These are phyloP conservation scores for Typha latifolia DNA, from an alignment of 176 grass and related monocot species.

Conservation along the genomic window DNA sequence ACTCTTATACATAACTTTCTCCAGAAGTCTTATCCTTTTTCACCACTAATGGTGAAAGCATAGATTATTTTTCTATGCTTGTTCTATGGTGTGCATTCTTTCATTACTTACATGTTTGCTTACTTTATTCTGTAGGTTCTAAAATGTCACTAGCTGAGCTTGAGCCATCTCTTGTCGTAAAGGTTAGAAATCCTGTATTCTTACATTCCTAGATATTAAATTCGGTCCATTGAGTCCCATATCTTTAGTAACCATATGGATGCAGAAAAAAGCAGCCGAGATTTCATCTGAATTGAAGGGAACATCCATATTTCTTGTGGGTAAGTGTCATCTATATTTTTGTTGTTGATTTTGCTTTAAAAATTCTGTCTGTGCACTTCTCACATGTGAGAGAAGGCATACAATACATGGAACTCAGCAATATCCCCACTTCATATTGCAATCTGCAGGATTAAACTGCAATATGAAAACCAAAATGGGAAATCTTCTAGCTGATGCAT, in stretches of 20 bases:
- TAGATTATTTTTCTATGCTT: neutral
- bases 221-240: neutral
- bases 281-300: slow-evolving; percentile 27
- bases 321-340: slow-evolving; percentile 14
- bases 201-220: neutral
- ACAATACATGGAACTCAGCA: neutral
- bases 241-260: slow-evolving; percentile 9
- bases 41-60: neutral
- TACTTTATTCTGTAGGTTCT: neutral
- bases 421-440: neutral
- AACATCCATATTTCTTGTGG: slow-evolving; percentile 52
- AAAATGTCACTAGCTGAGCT: neutral
- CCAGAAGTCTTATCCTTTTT: neutral
- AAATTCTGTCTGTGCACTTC: neutral
- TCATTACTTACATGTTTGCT: neutral
- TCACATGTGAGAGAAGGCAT: neutral
- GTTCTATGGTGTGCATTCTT: neutral
- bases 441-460: slow-evolving; percentile 53
- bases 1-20: neutral
- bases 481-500: slow-evolving; percentile 68
- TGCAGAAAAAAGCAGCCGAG: slow-evolving; percentile 39
- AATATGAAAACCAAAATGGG: slow-evolving; percentile 57
- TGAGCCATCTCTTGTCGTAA: neutral
- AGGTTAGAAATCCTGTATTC: neutral
- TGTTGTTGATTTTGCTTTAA: neutral